These are phyloP conservation scores for Acidiella bohemica DNA, from an alignment of 495 filamentous ascomycete genomes.

Conservation along the genomic window DNA sequence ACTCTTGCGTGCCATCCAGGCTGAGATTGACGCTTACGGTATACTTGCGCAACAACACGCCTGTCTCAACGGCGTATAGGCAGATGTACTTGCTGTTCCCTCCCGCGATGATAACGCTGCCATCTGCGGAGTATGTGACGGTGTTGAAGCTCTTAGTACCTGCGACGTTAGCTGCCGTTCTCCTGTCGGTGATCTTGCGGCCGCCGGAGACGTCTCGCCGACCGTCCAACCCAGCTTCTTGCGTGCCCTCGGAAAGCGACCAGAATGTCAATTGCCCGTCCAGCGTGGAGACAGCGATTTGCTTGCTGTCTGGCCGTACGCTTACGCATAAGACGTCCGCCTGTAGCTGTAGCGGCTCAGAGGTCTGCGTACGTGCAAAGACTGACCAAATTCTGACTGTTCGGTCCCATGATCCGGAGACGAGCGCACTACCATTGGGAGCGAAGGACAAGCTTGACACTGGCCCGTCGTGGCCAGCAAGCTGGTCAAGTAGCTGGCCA, in stretches of 20 bases:
- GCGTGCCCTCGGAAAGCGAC: conserved; percentile 75
- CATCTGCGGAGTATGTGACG: conserved; percentile 81
- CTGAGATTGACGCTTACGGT: conserved; percentile 89
- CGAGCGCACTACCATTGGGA: conserved; percentile 65
- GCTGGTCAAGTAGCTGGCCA: conserved; percentile 79
- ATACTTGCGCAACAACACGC: conserved; percentile 83
- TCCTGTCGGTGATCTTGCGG: conserved; percentile 68
- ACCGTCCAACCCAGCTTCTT: conserved; percentile 68
- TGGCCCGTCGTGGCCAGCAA: conserved; percentile 88
- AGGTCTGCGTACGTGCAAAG: conserved; percentile 84
- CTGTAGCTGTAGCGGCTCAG: conserved; percentile 79
- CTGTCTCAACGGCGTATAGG: conserved; percentile 78
- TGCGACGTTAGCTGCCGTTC: conserved; percentile 76
- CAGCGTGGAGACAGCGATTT: conserved; percentile 80
- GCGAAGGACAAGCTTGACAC: conserved; percentile 78
- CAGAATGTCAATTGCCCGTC: conserved; percentile 94
- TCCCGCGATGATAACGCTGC: conserved; percentile 73
- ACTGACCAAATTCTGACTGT: conserved; percentile 93
- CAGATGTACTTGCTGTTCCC: conserved; percentile 98
- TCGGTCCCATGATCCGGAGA: conserved; percentile 89
- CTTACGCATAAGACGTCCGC: conserved; percentile 79
- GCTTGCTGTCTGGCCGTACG: conserved; percentile 78
- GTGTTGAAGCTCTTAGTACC: conserved; percentile 82
- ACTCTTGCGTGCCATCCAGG: conserved; percentile 89
- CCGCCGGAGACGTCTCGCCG: conserved; percentile 88